phyloP scores from a whole-genome alignment of 768 basidiomycete species.

The Tricholoma matsutake region DNA sequence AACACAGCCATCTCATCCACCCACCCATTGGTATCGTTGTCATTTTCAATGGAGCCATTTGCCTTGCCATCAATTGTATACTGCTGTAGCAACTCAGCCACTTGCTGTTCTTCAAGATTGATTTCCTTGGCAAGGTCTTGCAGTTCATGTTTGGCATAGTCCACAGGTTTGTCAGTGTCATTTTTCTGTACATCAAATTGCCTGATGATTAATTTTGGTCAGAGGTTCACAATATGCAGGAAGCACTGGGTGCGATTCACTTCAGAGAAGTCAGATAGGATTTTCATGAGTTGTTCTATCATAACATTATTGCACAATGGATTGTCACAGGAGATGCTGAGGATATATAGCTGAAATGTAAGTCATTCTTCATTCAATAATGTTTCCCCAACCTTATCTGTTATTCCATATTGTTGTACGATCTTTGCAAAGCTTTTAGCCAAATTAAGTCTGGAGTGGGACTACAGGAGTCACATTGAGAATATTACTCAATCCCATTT shows the following conservation, averaged over 20 bases:
- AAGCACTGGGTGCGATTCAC: too few relatives aligned
- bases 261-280: too few relatives aligned
- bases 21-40: slow-evolving; percentile 4
- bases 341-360: slow-evolving; percentile 16
- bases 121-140: not conserved
- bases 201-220: slow-evolving; percentile 24
- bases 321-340: slow-evolving; percentile 19
- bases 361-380: not conserved
- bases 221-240: too few relatives aligned
- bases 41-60: not conserved
- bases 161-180: not conserved
- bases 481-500: not conserved
- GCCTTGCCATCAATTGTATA: not conserved
- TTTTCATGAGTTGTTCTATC: too few relatives aligned
- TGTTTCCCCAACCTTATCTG: slow-evolving; percentile 24
- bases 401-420: slow-evolving; percentile 31
- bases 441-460: slow-evolving; percentile 35
- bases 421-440: slow-evolving; percentile 30
- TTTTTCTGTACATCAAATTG: slow-evolving; percentile 27
- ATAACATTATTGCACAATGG: too few relatives aligned
- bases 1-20: slow-evolving; percentile 4
- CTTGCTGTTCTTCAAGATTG: not conserved
- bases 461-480: slow-evolving; percentile 7
- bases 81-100: not conserved
- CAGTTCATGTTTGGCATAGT: slow-evolving; percentile 1